phyloP scores from a whole-genome alignment of 2,329 filamentous ascomycete genomes.

The Monilinia laxa region DNA sequence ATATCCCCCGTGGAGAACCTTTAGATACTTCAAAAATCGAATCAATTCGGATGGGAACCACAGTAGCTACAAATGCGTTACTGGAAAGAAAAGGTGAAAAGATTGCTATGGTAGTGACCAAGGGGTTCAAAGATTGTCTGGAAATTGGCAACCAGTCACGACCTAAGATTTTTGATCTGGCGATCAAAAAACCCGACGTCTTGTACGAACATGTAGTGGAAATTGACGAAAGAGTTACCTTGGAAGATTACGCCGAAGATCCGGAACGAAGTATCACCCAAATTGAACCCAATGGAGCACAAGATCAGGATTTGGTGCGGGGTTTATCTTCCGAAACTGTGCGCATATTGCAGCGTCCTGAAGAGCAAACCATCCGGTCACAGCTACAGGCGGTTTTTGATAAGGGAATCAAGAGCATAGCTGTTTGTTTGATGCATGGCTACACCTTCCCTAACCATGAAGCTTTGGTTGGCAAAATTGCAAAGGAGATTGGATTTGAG shows the following conservation, averaged over 20 bases:
- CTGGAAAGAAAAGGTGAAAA: slow-evolving; percentile 87
- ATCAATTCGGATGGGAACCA: slow-evolving; percentile 94
- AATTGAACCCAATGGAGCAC: slow-evolving; percentile 51
- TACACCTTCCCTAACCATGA: slow-evolving; percentile 92
- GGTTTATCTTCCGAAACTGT: slow-evolving; percentile 75
- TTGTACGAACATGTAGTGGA: slow-evolving; percentile 85
- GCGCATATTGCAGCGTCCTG: slow-evolving; percentile 63
- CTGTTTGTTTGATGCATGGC: slow-evolving; percentile 87
- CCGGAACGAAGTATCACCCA: slow-evolving; percentile 60
- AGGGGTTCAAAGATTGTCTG: slow-evolving; percentile 84
- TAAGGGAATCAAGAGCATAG: slow-evolving; percentile 74
- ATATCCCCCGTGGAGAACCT: slow-evolving; percentile 76
- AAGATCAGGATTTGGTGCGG: slow-evolving; percentile 58
- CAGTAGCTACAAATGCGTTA: slow-evolving; percentile 88
- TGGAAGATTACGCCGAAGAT: slow-evolving; percentile 91
- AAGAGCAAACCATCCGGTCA: slow-evolving; percentile 54
- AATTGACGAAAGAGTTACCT: slow-evolving; percentile 83
- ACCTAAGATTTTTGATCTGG: slow-evolving; percentile 87
- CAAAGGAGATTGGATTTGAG: slow-evolving; percentile 75
- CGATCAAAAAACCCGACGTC: slow-evolving; percentile 82
- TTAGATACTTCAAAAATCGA: slow-evolving; percentile 83
- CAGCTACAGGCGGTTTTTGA: slow-evolving; percentile 68
- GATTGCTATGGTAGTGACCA: slow-evolving; percentile 83
- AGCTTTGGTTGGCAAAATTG: slow-evolving; percentile 71
- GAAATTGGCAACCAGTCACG: slow-evolving; percentile 88